These are phyloP conservation scores for Camellia oleifera DNA, from an alignment of 179 eudicot species.

Conservation along the genomic window DNA sequence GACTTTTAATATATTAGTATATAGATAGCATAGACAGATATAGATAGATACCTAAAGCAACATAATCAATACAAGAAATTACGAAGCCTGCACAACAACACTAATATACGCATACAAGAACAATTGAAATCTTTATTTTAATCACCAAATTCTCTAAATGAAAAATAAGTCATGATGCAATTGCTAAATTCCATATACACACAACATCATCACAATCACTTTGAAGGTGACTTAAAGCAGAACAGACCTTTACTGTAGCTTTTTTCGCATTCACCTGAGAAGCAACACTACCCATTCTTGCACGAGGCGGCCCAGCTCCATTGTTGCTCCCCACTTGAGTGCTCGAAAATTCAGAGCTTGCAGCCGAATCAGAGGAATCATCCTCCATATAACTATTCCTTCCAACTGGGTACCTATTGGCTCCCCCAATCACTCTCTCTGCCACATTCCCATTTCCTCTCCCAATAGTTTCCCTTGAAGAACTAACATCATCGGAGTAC, in stretches of 20 bases:
- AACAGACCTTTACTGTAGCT: conserved; percentile 40
- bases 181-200: background rate
- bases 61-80: background rate
- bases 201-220: background rate
- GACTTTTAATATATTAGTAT: too few species aligned
- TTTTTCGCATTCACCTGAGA: conserved; percentile 29
- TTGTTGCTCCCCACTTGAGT: conserved; percentile 43
- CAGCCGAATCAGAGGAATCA: conserved; percentile 64
- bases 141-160: background rate
- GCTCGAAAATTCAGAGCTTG: conserved; percentile 68
- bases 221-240: background rate
- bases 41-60: too few species aligned
- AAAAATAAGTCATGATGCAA: background rate
- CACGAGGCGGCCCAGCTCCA: conserved; percentile 36
- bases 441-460: conserved; percentile 38
- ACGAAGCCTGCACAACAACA: background rate
- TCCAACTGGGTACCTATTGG: conserved; percentile 41
- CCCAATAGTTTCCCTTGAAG: conserved; percentile 62
- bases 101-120: too few species aligned
- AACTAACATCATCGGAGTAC: conserved; percentile 77
- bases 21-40: too few species aligned
- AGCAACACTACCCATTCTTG: conserved; percentile 42
- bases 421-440: conserved; percentile 41
- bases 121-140: background rate
- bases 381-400: conserved; percentile 43